Conservation (phyloP, 495 filamentous ascomycete genomes). For the Penicillium simplicissimum region DNA sequence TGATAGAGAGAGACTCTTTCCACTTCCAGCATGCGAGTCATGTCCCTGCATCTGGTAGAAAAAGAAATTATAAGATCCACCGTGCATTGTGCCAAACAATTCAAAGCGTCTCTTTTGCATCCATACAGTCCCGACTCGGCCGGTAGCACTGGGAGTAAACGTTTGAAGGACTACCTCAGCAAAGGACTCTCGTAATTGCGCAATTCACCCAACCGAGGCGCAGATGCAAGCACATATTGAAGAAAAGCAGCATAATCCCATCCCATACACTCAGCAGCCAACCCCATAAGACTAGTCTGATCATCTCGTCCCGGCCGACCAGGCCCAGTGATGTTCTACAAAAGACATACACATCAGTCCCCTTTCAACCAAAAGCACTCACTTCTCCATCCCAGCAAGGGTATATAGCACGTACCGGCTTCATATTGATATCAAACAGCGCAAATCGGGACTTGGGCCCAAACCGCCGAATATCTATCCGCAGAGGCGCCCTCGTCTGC, state of each 20-base stretch:
- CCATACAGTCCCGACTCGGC: background rate
- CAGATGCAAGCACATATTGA: slow-evolving; percentile 17
- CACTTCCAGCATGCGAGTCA: background rate
- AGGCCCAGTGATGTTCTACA: slow-evolving; percentile 31
- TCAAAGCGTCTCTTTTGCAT: slow-evolving; percentile 2
- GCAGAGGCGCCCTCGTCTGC: slow-evolving; percentile 29
- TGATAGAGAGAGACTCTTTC: slow-evolving; percentile 5
- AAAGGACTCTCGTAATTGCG: slow-evolving; percentile 14
- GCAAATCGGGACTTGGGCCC: slow-evolving; percentile 25
- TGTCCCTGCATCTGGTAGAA: background rate
- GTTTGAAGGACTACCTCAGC: background rate
- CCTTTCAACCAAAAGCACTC: too few species aligned
- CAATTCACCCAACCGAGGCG: slow-evolving; percentile 10
- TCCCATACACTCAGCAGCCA: slow-evolving; percentile 25
- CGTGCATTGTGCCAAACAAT: background rate
- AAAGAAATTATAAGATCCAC: slow-evolving; percentile 6
- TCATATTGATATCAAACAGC: slow-evolving; percentile 44
- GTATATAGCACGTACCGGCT: slow-evolving; percentile 30
- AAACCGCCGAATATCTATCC: slow-evolving; percentile 42
- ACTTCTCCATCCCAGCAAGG: background rate
- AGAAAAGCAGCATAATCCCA: slow-evolving; percentile 22
- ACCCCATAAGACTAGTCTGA: slow-evolving; percentile 25
- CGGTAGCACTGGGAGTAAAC: background rate
- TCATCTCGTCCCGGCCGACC: slow-evolving; percentile 32
- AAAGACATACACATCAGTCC: background rate